Conservation (phyloP, 768 basidiomycete species). For the Pulveroboletus sp. region DNA sequence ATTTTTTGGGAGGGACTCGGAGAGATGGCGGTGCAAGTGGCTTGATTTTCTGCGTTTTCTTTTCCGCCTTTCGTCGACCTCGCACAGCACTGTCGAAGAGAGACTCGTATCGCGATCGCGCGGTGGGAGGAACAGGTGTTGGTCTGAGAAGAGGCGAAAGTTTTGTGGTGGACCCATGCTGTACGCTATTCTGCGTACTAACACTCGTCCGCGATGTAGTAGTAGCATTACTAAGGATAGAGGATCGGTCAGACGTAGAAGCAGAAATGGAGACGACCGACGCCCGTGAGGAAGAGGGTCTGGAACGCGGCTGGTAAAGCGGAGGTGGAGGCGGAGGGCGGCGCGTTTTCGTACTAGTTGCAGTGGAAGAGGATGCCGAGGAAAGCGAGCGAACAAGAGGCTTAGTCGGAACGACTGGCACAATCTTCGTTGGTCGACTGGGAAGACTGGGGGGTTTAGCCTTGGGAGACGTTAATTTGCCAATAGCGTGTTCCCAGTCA, state of each 20-base stretch:
- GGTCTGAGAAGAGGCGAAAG: constrained; percentile 44
- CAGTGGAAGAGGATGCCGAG: constrained; percentile 35
- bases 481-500: constrained; percentile 51
- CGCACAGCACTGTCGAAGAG: constrained; percentile 62
- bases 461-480: constrained; percentile 26
- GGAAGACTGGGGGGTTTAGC: constrained; percentile 47
- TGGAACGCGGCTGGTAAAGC: constrained; percentile 24
- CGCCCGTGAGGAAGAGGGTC: constrained; percentile 35
- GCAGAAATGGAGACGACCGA: constrained; percentile 37
- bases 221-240: constrained; percentile 50
- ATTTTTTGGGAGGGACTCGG: constrained; percentile 40
- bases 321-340: constrained; percentile 39
- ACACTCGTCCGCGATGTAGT: constrained; percentile 39
- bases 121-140: constrained; percentile 65
- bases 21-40: constrained; percentile 36
- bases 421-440: constrained; percentile 36
- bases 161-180: constrained; percentile 17
- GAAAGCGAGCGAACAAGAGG: constrained; percentile 33
- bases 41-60: constrained; percentile 24
- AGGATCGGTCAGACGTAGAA: constrained; percentile 61
- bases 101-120: constrained; percentile 62
- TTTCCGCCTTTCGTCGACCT: constrained; percentile 42
- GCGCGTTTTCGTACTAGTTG: constrained; percentile 37
- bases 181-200: constrained; percentile 31
- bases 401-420: constrained; percentile 24